phyloP scores from a whole-genome alignment of 2,329 filamentous ascomycete genomes.

The Pseudogymnoascus sp. region DNA sequence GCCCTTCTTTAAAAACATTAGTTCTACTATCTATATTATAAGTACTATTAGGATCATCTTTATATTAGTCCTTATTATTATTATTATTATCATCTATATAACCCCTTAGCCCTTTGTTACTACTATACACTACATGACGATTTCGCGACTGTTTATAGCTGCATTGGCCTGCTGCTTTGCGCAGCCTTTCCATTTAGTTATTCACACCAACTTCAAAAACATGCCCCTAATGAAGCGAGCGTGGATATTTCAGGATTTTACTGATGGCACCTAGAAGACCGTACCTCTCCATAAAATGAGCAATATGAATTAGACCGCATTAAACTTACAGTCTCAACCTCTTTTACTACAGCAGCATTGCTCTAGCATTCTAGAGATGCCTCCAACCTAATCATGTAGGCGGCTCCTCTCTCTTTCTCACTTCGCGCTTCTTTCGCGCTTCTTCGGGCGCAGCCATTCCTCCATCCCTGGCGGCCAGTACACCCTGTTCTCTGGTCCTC shows the following conservation, averaged over 20 bases:
- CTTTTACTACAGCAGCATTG: not conserved
- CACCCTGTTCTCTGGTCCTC: slow-evolving; percentile 69
- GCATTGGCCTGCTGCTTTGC: too few relatives aligned
- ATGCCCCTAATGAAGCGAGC: not conserved
- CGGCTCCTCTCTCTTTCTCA: slow-evolving; percentile 38
- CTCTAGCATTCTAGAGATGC: not conserved
- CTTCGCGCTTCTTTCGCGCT: slow-evolving; percentile 64
- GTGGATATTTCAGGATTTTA: not conserved
- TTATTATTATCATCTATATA: too few relatives aligned
- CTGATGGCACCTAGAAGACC: not conserved
- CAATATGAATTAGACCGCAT: not conserved
- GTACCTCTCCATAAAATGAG: not conserved
- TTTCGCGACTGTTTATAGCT: too few relatives aligned
- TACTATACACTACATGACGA: too few relatives aligned
- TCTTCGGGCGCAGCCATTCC: slow-evolving; percentile 78
- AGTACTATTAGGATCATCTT: too few relatives aligned
- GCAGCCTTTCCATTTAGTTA: too few relatives aligned
- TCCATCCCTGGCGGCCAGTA: slow-evolving; percentile 91
- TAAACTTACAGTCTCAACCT: not conserved
- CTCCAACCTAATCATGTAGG: not conserved
- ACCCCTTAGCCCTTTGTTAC: too few relatives aligned
- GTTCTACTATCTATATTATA: too few relatives aligned
- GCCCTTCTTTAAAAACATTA: too few relatives aligned
- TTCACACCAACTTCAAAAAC: not conserved
- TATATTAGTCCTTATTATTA: too few relatives aligned